These are phyloP conservation scores for Puccinia horiana DNA, from an alignment of 1,284 basidiomycete genomes.

Conservation along the genomic window DNA sequence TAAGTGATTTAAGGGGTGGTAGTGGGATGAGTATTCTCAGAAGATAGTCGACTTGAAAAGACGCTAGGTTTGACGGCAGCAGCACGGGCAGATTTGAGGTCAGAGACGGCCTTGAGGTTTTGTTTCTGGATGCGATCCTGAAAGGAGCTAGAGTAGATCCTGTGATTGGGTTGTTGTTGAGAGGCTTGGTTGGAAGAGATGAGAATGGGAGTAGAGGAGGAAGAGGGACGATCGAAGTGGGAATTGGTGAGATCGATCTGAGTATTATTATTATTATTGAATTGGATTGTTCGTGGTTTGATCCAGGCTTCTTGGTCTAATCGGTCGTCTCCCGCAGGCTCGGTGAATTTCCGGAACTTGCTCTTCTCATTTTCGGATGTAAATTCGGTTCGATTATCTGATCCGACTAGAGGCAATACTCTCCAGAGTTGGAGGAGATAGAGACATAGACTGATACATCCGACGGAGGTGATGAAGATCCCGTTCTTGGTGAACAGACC, in stretches of 20 bases:
- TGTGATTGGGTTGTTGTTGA: background rate
- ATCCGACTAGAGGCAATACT: constrained; percentile 12
- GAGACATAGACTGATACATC: background rate
- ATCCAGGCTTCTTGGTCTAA: constrained; percentile 38
- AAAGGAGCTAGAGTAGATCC: constrained; percentile 2
- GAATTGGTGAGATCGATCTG: too few relatives aligned
- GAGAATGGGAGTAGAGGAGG: background rate
- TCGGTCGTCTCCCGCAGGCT: constrained; percentile 27
- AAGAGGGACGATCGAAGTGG: background rate
- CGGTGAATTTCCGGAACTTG: background rate
- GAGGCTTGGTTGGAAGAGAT: background rate
- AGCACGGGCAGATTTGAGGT: constrained; percentile 35
- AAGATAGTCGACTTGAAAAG: background rate
- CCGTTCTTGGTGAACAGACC: constrained; percentile 40
- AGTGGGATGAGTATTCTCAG: background rate
- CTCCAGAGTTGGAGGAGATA: constrained; percentile 25
- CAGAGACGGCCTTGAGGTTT: constrained; percentile 24
- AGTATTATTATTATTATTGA: background rate
- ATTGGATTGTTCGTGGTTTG: background rate
- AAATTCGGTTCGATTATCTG: background rate
- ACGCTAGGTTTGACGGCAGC: constrained; percentile 27
- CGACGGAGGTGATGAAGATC: constrained; percentile 29
- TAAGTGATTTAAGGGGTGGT: background rate
- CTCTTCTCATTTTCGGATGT: background rate
- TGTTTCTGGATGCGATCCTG: constrained; percentile 24